These are phyloP conservation scores for Trichosporon asahii DNA, from an alignment of 1,284 basidiomycete genomes.

Conservation along the genomic window DNA sequence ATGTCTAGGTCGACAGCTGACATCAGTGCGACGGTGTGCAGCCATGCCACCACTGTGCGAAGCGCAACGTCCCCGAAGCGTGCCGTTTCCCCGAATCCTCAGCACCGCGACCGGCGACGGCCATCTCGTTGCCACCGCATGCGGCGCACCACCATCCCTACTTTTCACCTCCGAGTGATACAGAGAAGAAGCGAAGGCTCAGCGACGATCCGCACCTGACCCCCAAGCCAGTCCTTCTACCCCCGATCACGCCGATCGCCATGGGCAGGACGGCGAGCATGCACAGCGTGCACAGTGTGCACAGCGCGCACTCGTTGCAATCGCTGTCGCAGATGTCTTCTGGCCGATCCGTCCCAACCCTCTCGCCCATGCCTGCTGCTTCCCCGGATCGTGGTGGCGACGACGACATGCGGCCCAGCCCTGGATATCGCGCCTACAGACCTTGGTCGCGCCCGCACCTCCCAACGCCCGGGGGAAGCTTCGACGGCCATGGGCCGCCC, in stretches of 20 bases:
- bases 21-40: constrained; percentile 30
- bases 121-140: background rate
- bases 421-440: background rate
- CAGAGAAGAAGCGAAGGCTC: constrained; percentile 6
- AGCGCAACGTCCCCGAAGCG: constrained; percentile 24
- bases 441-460: background rate
- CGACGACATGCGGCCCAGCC: background rate
- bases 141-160: background rate
- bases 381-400: background rate
- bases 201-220: background rate
- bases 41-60: constrained; percentile 30
- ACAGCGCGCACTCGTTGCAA: background rate
- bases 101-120: background rate
- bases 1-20: too few relatives aligned
- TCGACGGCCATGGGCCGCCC: background rate
- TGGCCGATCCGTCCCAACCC: background rate
- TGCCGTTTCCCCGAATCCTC: constrained; percentile 24
- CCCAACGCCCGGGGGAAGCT: background rate
- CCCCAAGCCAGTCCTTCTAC: background rate
- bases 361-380: background rate
- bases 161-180: constrained; percentile 4
- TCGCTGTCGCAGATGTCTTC: constrained; percentile 6
- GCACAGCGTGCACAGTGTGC: background rate
- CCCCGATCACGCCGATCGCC: constrained; percentile 1
- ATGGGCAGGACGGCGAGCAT: background rate